Evolutionary conservation across 139 green algal species (phyloP).

Genomic region (Trebouxia sp.): DNA sequence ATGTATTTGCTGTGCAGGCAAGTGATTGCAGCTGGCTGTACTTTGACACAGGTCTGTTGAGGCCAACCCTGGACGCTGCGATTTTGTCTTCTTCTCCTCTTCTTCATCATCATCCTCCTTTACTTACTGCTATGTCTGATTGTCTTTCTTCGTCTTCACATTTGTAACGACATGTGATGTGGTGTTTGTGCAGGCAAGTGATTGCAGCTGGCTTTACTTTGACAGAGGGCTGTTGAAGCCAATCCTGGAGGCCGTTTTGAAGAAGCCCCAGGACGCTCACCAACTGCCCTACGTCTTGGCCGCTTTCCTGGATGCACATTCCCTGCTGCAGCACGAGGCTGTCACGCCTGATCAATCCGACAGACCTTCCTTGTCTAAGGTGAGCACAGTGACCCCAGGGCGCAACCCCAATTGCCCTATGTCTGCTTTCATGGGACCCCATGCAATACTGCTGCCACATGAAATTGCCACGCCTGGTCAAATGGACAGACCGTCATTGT

Average conservation of each 20-base stretch:
- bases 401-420: no score
- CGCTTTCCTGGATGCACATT: conserved; percentile 12
- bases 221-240: neutral
- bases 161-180: no score
- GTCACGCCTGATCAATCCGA: neutral
- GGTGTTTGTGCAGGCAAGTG: neutral
- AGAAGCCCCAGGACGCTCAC: neutral
- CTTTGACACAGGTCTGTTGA: neutral
- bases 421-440: no score
- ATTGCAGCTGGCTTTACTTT: conserved; percentile 25
- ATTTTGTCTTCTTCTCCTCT: no score
- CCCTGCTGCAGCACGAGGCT: neutral
- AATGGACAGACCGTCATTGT: no score
- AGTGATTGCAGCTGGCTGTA: conserved; percentile 20
- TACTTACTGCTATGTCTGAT: no score
- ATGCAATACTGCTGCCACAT: no score
- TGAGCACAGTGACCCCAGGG: neutral
- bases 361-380: neutral
- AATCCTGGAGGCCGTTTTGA: neutral
- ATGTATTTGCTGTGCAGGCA: no score
- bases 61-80: neutral
- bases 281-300: conserved; percentile 18
- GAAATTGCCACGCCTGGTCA: no score
- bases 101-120: no score
- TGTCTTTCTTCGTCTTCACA: no score